Evolutionary conservation across 768 basidiomycete species (phyloP).

Genomic region (Neoboletus brunneissimus): DNA sequence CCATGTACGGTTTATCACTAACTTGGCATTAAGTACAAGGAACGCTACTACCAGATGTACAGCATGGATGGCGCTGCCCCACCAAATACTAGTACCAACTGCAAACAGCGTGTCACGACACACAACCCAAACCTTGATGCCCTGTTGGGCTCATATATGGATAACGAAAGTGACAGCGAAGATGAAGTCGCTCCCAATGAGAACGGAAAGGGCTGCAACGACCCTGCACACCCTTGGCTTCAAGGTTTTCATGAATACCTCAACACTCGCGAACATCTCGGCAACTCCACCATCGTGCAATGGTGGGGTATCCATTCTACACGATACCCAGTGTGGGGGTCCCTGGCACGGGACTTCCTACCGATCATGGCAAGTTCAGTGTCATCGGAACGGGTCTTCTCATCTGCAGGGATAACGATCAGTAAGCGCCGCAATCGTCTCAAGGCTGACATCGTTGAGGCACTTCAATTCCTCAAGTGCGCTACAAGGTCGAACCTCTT

Average conservation of each 20-base stretch:
- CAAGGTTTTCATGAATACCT: slow-evolving; percentile 11
- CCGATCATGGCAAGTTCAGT: slow-evolving; percentile 7
- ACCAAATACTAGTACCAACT: no score
- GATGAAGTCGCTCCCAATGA: not conserved
- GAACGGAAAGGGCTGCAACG: not conserved
- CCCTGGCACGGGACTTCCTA: not conserved
- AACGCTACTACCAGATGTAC: not conserved
- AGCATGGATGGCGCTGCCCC: not conserved
- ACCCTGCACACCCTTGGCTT: slow-evolving; percentile 1
- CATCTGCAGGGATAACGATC: slow-evolving; percentile 6
- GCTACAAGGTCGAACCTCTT: not conserved
- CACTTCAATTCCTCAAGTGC: slow-evolving; percentile 6
- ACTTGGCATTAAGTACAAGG: not conserved
- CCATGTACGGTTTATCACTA: not conserved
- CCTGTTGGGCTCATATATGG: not conserved
- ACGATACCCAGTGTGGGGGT: slow-evolving; percentile 2
- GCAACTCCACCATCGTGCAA: not conserved
- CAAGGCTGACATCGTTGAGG: slow-evolving; percentile 2
- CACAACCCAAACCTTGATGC: not conserved
- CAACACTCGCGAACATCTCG: not conserved
- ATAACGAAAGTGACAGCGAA: not conserved
- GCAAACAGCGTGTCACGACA: not conserved
- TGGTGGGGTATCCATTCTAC: slow-evolving; percentile 2
- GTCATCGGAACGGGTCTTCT: not conserved
- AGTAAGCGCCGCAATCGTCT: slow-evolving; percentile 3